Base-by-base conservation (phyloP, 768 basidiomycete species). In the Tulasnella calospora region DNA sequence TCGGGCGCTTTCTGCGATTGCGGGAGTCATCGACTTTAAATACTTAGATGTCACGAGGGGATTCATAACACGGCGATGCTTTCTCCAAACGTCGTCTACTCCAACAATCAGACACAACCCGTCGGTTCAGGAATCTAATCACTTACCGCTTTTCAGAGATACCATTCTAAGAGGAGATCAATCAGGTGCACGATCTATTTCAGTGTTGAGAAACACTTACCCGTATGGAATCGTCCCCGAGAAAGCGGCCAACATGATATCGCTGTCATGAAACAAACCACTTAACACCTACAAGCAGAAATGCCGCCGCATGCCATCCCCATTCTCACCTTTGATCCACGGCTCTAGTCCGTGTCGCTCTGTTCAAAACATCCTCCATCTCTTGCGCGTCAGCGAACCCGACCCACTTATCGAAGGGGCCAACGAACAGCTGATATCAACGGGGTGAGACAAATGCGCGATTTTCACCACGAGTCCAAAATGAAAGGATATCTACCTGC, bases 341-440 rank as follows among this genome's bases (percentile, higher is more conserved):
- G 3, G 61, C 61, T 67, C 61, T 67, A 13, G 61, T 67, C 33
- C 61, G 27, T 13, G 61, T 67, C 12, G 61, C 61, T 67, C 61
- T 12, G 19, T 67, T 67, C 36, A 72, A 23, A 17, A 75, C n/a
- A 19, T 75, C 74, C 55, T 75, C 74, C 36, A 75, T 55, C 23
- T 75, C 74, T 38, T 75, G 74, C 33, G 74, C 74, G 57, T 75
- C 74, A 2, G 74, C 74, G 55, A 75, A 38, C 12, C 38, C 55
- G n/a, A 75, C 74, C 46, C 35, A 47, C 13, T 55, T 75, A 19
- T 72, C 38, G 23, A 75, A 38, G 10, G 74, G 44, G 13, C 74
- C 74, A 40, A 75, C 36, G 46, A 75, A 75, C 19, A 75, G 44
- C 74, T 75, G 4, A 15, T 8, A 51, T 10, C 55, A 27, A 27